A percentile compares a stretch with the other conserved stretches of the same genome.
Conservation (phyloP, 2,329 filamentous ascomycete species). For the Zymoseptoria pseudotritici region DNA sequence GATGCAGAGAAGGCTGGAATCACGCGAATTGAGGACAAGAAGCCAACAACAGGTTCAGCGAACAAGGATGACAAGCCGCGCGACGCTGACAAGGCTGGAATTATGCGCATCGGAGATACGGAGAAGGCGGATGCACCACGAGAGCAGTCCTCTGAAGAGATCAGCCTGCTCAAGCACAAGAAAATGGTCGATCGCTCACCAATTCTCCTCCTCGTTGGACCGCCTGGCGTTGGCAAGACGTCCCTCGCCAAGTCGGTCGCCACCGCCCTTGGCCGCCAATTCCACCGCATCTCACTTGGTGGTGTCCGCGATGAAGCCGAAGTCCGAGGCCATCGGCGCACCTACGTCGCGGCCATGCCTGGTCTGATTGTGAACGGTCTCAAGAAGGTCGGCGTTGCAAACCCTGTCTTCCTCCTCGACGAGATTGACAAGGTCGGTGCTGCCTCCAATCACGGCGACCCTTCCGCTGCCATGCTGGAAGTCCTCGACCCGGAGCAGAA, state of each 20-base stretch:
- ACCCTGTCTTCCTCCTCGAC: conserved; percentile 90
- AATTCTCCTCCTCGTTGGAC: conserved; percentile 85
- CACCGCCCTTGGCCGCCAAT: conserved; percentile 84
- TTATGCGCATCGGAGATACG: conserved; percentile 50
- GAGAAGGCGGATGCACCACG: conserved; percentile 29
- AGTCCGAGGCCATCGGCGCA: conserved; percentile 87
- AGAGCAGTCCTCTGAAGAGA: conserved; percentile 48
- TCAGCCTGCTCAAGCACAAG: conserved; percentile 71
- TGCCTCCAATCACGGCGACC: conserved; percentile 88
- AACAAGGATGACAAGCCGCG: conserved; percentile 30
- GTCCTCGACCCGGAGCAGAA: conserved; percentile 97
- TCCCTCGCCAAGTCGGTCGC: conserved; percentile 90
- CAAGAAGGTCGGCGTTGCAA: conserved; percentile 90
- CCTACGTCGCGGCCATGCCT: conserved; percentile 98
- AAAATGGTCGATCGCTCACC: conserved; percentile 91
- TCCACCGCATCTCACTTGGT: conserved; percentile 92
- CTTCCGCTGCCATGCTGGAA: conserved; percentile 94
- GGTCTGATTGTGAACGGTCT: conserved; percentile 87
- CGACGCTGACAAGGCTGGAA: conserved; percentile 33
- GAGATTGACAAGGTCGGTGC: conserved; percentile 96
- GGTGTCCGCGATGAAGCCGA: conserved; percentile 95
- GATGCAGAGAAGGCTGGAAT: conserved; percentile 33
- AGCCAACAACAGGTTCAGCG: conserved; percentile 28
- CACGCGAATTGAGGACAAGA: conserved; percentile 51
- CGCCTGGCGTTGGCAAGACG: conserved; percentile 92